Conservation (phyloP, 345 rosid species). For the Populus tremula region DNA sequence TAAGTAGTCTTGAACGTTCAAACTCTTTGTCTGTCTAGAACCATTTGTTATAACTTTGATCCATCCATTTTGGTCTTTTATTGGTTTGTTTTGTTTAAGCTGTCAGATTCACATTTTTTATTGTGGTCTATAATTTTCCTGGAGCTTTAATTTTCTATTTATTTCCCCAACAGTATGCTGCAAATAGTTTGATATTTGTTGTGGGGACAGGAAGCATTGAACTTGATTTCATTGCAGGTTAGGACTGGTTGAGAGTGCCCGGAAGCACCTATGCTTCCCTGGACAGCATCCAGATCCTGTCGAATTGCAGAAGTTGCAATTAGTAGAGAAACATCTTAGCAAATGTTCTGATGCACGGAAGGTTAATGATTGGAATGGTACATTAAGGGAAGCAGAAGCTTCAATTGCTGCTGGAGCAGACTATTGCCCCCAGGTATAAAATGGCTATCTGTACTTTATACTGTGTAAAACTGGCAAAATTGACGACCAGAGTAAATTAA, state of each 20-base stretch:
- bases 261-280: constrained; percentile 49
- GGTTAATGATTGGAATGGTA: constrained; percentile 68
- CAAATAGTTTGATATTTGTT: background rate
- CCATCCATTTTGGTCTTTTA: constrained; percentile 10
- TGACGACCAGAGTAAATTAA: background rate
- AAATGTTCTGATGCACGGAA: constrained; percentile 74
- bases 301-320: constrained; percentile 59
- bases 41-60: background rate
- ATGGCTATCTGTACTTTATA: background rate
- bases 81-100: background rate
- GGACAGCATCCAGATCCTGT: constrained; percentile 57
- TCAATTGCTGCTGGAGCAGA: constrained; percentile 87
- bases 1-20: background rate
- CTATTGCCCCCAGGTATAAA: constrained; percentile 68
- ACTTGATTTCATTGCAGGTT: constrained; percentile 53
- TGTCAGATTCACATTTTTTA: background rate
- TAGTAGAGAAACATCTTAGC: constrained; percentile 63
- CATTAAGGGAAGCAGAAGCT: constrained; percentile 60
- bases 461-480: background rate
- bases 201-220: constrained; percentile 10
- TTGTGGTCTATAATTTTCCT: constrained; percentile 2
- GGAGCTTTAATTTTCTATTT: constrained; percentile 5
- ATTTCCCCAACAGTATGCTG: constrained; percentile 3
- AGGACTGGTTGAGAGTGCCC: constrained; percentile 78
- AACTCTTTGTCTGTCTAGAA: background rate